Conservation (phyloP, 148 eudicot species). For the Cornus kousa region DNA sequence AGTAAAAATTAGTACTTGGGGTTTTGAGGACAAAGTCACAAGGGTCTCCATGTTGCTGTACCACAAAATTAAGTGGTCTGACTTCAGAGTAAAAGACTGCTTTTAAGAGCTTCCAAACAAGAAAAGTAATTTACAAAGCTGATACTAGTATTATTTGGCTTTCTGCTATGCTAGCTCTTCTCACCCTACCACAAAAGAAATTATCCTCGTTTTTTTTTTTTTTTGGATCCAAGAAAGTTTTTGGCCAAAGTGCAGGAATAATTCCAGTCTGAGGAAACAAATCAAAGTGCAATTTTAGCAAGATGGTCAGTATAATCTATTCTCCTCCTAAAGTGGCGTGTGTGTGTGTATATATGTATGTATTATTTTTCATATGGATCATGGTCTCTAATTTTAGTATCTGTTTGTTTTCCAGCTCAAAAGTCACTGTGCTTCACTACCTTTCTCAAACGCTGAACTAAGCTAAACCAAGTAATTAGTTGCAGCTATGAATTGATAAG, state of each 20-base stretch:
- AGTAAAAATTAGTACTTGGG: not conserved
- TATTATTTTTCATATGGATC: too few relatives aligned
- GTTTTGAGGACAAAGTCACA: not conserved
- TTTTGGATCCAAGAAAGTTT: not conserved
- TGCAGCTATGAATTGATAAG: not conserved
- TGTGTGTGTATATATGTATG: too few relatives aligned
- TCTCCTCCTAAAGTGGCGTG: not conserved
- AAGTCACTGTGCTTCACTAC: not conserved
- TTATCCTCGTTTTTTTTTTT: not conserved
- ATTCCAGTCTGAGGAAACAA: not conserved
- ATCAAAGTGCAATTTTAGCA: conserved; percentile 3
- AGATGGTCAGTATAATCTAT: not conserved
- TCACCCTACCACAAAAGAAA: not conserved
- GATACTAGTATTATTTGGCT: not conserved
- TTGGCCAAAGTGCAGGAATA: conserved; percentile 4
- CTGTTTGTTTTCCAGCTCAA: not conserved
- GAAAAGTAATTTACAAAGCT: conserved; percentile 26
- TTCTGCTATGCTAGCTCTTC: too few relatives aligned
- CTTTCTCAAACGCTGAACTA: not conserved
- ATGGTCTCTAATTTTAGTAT: not conserved
- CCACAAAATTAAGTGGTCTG: not conserved
- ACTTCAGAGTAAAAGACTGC: not conserved
- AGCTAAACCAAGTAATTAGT: not conserved
- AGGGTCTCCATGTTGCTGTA: not conserved
- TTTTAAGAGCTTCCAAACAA: conserved; percentile 40